Evolutionary conservation across 1,284 basidiomycete genomes (phyloP), one percentile per base, ranked within the genome.

Genomic region (Sporisorium iseilematis-ciliati): DNA sequence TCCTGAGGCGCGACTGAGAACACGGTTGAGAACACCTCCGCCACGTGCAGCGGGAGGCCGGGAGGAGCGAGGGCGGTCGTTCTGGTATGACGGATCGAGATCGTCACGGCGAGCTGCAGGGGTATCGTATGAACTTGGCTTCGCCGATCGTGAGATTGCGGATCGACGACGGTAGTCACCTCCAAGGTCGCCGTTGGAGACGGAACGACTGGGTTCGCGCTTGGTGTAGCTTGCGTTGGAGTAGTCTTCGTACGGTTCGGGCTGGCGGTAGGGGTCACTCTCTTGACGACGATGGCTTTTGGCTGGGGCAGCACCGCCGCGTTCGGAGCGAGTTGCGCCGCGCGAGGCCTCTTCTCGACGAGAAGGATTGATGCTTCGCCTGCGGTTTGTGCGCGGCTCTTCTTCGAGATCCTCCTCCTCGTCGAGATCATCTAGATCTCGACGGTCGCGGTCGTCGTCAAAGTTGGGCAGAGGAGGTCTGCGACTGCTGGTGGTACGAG

Each of bases 211-310:
- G 18, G 62, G 51, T 14, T 11, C 20, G 18, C 68, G 68, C 4
- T 33, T 31, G 12, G n/a, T 20, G 51, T 57, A 72, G 46, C 49
- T 45, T 3, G 64, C 51, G 52, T 62, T 66, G 53, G 72, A 65
- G 41, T 53, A 75, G 3, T 75, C 67, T 31, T 75, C 73, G 29
- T 56, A 70, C 1, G 73, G 73, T 45, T 75, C 73, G 12, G 67
- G 67, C 23, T 48, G 56, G 12, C 56, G 60, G 31, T 59, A 43
- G 7, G 66, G 72, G 26, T 75, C 59, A 45, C 72, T 75, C 12
- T 58, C 42, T 49, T 65, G 46, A 23, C 72, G 72, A 48, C 59
- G 63, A 26, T 46, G 72, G 10, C 45, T 59, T n/a, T 65, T 49
- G 23, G 23, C 40, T 8, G 35, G 25, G 14, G 42, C 48, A 51